Base-by-base conservation (phyloP, 1,284 basidiomycete genomes). In the Pseudozyma thailandica region DNA sequence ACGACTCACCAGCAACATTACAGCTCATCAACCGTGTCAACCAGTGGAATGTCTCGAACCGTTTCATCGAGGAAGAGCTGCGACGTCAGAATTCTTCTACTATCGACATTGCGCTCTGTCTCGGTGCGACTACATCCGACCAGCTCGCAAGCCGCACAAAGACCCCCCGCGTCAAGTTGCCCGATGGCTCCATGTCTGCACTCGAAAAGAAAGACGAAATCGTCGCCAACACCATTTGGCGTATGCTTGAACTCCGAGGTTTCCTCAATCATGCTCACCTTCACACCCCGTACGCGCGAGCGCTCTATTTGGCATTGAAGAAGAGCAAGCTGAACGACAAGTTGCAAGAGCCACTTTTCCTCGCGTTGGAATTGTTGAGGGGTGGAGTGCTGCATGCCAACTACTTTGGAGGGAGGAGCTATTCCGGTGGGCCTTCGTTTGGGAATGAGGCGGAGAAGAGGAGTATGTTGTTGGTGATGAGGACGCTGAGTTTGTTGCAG, bases 201-300 rank as follows among this genome's bases (percentile, higher is more conserved):
- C 86, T 99, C 31, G 95, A 98, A 69, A 97, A 96, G 85, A 98
- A 98, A 85, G 95, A 99, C 80, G 96, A 99, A 84, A 87, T 96
- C 0, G 95, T 99, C 2, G 95, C 94, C 8, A 99, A 99, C 83
- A 92, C 94, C 28, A 91, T 98, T 68, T 98, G 94, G 94, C 89
- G 95, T 44, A 96, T 98, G 88, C 87, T 99, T 57, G 95, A 98
- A 83, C 85, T 98, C 54, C 87, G 95, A 84, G 93, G 93, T 91
- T 96, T 97, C 86, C 87, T 98, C 78, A 92, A 91, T 82, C 88
- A 85, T 13, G 84, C 90, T 15, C 95, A 98, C 84, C 90, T 88
- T 38, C 95, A 97, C 81, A 92, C 93, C 2, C 87, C 91, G 27
- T 78, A 72, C 77, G 95, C 94, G 47, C 89, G 93, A 55, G 94